These are phyloP conservation scores for Capillidium rhysosporum DNA, from an alignment of 371 early-diverging fungal species.

Conservation along the genomic window DNA sequence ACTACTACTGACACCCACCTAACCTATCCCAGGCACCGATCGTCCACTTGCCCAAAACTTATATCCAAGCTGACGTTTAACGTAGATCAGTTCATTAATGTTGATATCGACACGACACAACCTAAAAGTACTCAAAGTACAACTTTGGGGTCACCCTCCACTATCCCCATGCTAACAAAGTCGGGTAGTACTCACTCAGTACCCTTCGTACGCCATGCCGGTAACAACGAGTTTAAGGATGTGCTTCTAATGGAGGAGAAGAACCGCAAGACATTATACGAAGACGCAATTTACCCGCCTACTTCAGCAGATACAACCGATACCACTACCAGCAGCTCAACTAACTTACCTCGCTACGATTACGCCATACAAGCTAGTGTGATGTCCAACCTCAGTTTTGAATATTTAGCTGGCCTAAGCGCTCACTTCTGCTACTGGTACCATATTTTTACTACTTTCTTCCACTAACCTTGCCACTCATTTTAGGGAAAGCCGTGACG, in stretches of 20 bases:
- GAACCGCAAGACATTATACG: not conserved
- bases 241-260: not conserved
- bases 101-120: no score
- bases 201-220: not conserved
- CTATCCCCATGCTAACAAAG: not conserved
- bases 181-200: not conserved
- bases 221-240: not conserved
- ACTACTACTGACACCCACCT: no score
- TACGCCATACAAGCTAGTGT: not conserved
- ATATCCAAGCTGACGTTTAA: not conserved
- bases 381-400: conserved; percentile 3
- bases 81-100: not conserved
- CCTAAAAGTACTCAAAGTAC: no score
- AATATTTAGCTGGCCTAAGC: conserved; percentile 1
- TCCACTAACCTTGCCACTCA: no score
- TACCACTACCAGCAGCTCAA: not conserved
- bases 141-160: no score
- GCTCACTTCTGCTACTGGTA: conserved; percentile 6
- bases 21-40: no score
- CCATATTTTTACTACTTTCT: not conserved
- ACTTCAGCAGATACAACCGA: not conserved
- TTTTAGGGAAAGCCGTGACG: no score
- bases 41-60: not conserved
- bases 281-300: not conserved
- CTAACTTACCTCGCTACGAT: not conserved